phyloP scores from a whole-genome alignment of 2,329 filamentous ascomycete genomes.

The Leptodontidium sp. region DNA sequence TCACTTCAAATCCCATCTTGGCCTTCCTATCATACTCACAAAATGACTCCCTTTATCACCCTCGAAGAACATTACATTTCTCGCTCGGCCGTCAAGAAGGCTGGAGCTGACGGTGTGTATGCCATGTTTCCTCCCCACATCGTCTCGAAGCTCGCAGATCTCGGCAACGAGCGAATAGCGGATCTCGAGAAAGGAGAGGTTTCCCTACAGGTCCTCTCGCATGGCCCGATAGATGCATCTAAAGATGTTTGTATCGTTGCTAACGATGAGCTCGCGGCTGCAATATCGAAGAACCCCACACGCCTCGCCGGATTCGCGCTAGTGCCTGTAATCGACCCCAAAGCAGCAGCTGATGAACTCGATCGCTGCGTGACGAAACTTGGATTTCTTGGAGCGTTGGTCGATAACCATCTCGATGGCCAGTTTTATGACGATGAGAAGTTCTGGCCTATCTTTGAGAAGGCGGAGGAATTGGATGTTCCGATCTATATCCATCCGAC shows the following conservation, averaged over 20 bases:
- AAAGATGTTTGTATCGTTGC: conserved; percentile 31
- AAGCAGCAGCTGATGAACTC: conserved; percentile 49
- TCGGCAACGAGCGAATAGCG: conserved; percentile 39
- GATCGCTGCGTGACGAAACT: conserved; percentile 52
- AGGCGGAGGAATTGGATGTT: conserved; percentile 51
- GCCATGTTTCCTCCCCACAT: conserved; percentile 27
- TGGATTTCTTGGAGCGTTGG: conserved; percentile 57
- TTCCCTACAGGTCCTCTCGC: conserved; percentile 44
- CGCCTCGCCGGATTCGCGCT: conserved; percentile 54
- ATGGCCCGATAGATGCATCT: conserved; percentile 40
- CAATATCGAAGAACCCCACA: conserved; percentile 45
- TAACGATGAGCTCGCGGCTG: conserved; percentile 48
- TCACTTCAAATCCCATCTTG: background rate
- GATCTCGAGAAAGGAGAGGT: conserved; percentile 42
- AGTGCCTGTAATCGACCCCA: conserved; percentile 51
- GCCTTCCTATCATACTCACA: background rate
- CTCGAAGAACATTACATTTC: conserved; percentile 53
- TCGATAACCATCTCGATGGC: conserved; percentile 53
- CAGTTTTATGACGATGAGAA: conserved; percentile 53
- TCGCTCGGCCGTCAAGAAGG: conserved; percentile 7
- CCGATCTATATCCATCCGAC: conserved; percentile 55
- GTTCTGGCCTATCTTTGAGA: conserved; percentile 49
- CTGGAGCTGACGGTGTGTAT: background rate
- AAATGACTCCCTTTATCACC: conserved; percentile 47
- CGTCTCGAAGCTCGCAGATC: conserved; percentile 31